Base-by-base conservation (phyloP, 371 early-diverging fungal species). In the Chytridiales sp. region DNA sequence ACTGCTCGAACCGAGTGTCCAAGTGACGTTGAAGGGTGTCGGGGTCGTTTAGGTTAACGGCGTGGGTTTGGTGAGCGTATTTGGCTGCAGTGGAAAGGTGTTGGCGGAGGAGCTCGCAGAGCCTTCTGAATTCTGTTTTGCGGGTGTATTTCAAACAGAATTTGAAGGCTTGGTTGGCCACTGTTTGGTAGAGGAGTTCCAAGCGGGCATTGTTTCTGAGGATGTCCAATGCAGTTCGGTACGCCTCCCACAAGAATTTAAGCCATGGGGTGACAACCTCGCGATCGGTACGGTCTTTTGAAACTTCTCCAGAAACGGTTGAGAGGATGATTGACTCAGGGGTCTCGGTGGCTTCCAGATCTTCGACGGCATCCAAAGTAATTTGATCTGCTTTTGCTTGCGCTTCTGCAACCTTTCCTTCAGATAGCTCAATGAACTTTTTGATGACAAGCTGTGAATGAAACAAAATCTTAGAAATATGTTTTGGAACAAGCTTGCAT, bases 171-270 rank as follows among this genome's bases (percentile, higher is more conserved):
- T 94, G 87, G 68, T 83, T 81, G 52, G 93, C 90, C 31, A 90
- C 89, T 43, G 72, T 68, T 75, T 97, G 96, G 80, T 98, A 98
- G 34, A 97, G 83, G 3, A 84, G 73, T 76, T 98, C 99, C 55
- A 98, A 81, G 41, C 93, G 85, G 59, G 91, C 87, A 69, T 97
- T 97, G 87, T 97, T 96, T 64, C 95, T 83, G 72, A 97, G 79
- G 47, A 94, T 91, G 70, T 98, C 98, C 47, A 98, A 83, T 31
- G 93, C 88, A 56, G 93, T 95, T 58, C 99, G 86, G 80, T 96
- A 97, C 19, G 91, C 89, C 78, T 98, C 99, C 99, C 99, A 98
- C 69, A 96, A 83, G 70, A 98, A 95, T 76, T 92, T 92, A 62
- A 98, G 83, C 94, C 96, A 95, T 36, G 98, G 97, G 15, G 97